phyloP scores from a whole-genome alignment of 148 eudicot genomes.

The Mesembryanthemum crystallinum region DNA sequence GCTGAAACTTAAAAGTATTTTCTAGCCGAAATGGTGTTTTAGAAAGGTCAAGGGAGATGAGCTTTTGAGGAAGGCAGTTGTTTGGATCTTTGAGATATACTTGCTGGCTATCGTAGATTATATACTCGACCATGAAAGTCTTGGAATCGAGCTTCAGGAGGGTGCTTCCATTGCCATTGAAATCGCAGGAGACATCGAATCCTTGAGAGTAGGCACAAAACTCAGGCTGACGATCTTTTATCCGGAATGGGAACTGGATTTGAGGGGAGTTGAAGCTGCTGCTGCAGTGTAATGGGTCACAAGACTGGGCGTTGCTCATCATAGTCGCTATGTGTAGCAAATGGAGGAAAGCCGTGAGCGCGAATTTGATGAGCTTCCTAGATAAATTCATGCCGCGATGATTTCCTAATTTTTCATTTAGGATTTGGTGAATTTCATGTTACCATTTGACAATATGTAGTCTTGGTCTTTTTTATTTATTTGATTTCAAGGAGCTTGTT shows the following conservation, averaged over 20 bases:
- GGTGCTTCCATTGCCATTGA: neutral
- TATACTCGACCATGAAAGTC: neutral
- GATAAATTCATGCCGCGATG: neutral
- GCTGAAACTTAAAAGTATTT: neutral
- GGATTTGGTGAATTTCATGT: no score
- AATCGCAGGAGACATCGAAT: conserved; percentile 9
- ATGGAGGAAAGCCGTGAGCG: neutral
- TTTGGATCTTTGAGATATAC: conserved; percentile 8
- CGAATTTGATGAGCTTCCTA: neutral
- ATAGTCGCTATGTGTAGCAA: neutral
- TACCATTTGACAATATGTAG: no score
- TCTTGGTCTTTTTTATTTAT: no score
- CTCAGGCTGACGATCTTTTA: neutral
- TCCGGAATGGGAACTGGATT: neutral
- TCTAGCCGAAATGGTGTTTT: neutral
- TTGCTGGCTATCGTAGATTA: neutral
- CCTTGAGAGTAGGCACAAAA: neutral
- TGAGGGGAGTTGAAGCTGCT: neutral
- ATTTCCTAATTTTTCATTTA: no score
- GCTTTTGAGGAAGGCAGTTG: conserved; percentile 18
- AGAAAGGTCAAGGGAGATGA: conserved; percentile 13
- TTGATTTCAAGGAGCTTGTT: no score
- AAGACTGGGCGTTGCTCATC: neutral
- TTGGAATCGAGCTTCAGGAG: conserved; percentile 8
- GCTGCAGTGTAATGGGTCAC: conserved; percentile 6